Base-by-base conservation (phyloP, 371 early-diverging fungal species). In the Entomophthora muscae region DNA sequence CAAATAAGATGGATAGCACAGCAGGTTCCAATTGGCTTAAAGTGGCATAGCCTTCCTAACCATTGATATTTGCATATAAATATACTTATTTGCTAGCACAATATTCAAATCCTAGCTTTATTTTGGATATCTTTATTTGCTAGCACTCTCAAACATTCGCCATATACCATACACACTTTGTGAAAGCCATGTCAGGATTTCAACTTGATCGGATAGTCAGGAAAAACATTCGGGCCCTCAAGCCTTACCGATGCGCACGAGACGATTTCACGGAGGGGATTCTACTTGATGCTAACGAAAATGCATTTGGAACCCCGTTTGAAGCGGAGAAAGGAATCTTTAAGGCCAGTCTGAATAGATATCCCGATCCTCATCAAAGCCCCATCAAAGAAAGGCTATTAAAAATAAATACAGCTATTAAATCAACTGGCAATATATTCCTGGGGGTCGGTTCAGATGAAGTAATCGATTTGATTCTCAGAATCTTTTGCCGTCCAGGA, bases 391-490 rank as follows among this genome's bases (percentile, higher is more conserved):
- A 83, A 68, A 23, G n/a, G 32, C 23, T 58, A 30, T 30, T 57
- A 57, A 61, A 61, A 42, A 1, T 33, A 23, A 2, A 33, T 21
- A 7, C 12, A 13, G 61, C 24, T 22, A 26, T 85, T 57, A 72
- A 88, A 67, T 10, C 10, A 5, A 42, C 42, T 5, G 42, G 42
- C 10, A 42, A 42, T 17, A 70, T 96, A 42, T 98, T 96, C 69
- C 72, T 97, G 62, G 97, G 98, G 28, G 95, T 95, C 24, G 98
- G 98, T 3, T 86, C 87, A 56, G 98, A 98, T 72, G 98, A 98
- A 75, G 83, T 87, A 57, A 91, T 97, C 65, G 98, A 98, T 67
- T 69, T 96, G 64, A 66, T 90, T 31, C 82, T 96, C 61, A 81
- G 97, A 33, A 84, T 98, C 55, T 88, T 89, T 52, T 95, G 97